A percentile compares a stretch with the other conserved stretches of the same genome.
phyloP scores from a whole-genome alignment of 108 stramenopile species.

The Pelagomonas calceolata region DNA sequence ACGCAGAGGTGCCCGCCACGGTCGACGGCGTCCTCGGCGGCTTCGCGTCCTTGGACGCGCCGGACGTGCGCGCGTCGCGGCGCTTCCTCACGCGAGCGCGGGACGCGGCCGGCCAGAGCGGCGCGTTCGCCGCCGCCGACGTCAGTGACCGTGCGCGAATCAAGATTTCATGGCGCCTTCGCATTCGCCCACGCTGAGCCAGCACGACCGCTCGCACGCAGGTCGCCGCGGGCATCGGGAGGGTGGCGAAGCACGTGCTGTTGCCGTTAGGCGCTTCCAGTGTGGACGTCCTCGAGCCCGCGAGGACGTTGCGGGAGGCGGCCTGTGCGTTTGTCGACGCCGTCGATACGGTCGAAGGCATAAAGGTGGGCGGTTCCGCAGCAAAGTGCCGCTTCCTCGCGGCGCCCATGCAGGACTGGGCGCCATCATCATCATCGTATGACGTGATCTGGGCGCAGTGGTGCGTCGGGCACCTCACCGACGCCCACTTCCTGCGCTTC shows the following conservation, averaged over 20 bases:
- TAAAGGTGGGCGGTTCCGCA: neutral
- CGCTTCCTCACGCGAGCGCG: too few species aligned
- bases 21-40: slow-evolving; percentile 39
- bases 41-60: slow-evolving; percentile 26
- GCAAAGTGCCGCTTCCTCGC: slow-evolving; percentile 15
- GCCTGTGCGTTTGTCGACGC: slow-evolving; percentile 22
- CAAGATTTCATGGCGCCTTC: too few species aligned
- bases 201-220: too few species aligned
- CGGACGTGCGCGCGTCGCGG: slow-evolving; percentile 17
- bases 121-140: neutral
- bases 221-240: slow-evolving; percentile 42
- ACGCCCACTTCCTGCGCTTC: slow-evolving; percentile 27
- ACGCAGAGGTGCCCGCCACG: slow-evolving; percentile 19
- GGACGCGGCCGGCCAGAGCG: too few species aligned
- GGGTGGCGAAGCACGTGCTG: slow-evolving; percentile 36
- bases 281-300: slow-evolving; percentile 38
- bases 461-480: slow-evolving; percentile 37
- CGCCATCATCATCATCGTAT: slow-evolving; percentile 7
- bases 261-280: neutral
- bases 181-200: too few species aligned
- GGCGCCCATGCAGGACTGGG: slow-evolving; percentile 23
- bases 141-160: too few species aligned
- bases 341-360: neutral
- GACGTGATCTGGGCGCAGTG: slow-evolving; percentile 42
- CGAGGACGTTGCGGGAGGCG: slow-evolving; percentile 25